phyloP scores from a whole-genome alignment of 2,329 filamentous ascomycete species.

The Aphanoascus verrucosus region DNA sequence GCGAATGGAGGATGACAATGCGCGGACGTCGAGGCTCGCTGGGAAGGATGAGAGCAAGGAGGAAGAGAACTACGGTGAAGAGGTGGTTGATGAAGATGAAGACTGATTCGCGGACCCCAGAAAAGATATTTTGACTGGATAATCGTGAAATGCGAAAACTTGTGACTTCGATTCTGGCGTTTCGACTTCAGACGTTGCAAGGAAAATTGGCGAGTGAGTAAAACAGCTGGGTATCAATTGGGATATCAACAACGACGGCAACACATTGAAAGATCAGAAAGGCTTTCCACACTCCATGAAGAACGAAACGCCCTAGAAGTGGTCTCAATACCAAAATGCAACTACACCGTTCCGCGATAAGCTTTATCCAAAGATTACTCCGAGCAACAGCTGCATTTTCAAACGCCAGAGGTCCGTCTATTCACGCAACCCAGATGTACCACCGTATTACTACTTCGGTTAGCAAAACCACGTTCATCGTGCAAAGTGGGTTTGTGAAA shows the following conservation, averaged over 20 bases:
- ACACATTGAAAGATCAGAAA: neutral
- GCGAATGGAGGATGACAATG: conserved; percentile 53
- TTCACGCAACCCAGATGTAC: conserved; percentile 72
- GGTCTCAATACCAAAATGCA: neutral
- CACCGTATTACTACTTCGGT: conserved; percentile 41
- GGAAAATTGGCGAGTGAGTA: neutral
- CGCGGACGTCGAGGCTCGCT: conserved; percentile 22
- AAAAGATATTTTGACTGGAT: neutral
- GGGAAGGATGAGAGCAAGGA: conserved; percentile 27
- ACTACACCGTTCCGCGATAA: conserved; percentile 11
- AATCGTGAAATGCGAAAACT: neutral
- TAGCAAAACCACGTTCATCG: neutral
- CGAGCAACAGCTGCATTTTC: conserved; percentile 12
- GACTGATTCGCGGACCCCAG: conserved; percentile 10
- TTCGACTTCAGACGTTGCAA: neutral
- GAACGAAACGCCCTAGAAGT: neutral
- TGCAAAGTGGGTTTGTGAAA: neutral
- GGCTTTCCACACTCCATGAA: conserved; percentile 10
- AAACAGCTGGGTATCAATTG: conserved; percentile 28
- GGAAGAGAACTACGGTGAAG: conserved; percentile 68
- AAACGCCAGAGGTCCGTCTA: conserved; percentile 25
- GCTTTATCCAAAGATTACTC: conserved; percentile 6
- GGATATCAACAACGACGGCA: conserved; percentile 16
- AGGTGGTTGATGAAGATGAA: conserved; percentile 53
- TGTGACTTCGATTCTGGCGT: neutral